phyloP scores from a whole-genome alignment of 192 early-diverging fungal species.

The Coemansia sp. region DNA sequence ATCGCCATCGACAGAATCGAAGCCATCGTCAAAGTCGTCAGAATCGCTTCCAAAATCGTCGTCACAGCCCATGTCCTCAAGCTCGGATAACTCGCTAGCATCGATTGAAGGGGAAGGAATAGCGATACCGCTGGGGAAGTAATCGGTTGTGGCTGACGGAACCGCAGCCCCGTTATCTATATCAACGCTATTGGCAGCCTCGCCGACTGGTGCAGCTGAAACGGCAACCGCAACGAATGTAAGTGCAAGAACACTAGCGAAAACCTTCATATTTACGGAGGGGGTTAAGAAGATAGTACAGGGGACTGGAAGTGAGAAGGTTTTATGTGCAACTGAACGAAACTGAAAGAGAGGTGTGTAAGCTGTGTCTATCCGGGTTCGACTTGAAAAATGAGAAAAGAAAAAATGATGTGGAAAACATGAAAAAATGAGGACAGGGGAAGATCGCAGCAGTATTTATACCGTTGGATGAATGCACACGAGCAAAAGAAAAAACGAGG shows the following conservation, averaged over 20 bases:
- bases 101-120: background rate
- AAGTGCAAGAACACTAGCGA: conserved; percentile 5
- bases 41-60: background rate
- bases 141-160: background rate
- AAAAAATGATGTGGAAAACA: too few species aligned
- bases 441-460: too few species aligned
- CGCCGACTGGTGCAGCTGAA: background rate
- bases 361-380: background rate
- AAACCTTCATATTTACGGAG: conserved; percentile 11
- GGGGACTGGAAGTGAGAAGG: background rate
- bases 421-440: too few species aligned
- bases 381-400: background rate
- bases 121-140: background rate
- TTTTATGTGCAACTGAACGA: background rate
- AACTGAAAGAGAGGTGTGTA: background rate
- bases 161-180: background rate
- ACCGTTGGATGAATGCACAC: too few species aligned
- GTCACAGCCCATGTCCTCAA: background rate
- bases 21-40: background rate
- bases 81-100: background rate
- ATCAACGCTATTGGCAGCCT: background rate
- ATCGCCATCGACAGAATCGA: background rate
- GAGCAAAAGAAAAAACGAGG: too few species aligned
- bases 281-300: background rate
- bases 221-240: background rate